These are phyloP conservation scores for Ganoderma multipileum DNA, from an alignment of 1,284 basidiomycete species.

Conservation along the genomic window DNA sequence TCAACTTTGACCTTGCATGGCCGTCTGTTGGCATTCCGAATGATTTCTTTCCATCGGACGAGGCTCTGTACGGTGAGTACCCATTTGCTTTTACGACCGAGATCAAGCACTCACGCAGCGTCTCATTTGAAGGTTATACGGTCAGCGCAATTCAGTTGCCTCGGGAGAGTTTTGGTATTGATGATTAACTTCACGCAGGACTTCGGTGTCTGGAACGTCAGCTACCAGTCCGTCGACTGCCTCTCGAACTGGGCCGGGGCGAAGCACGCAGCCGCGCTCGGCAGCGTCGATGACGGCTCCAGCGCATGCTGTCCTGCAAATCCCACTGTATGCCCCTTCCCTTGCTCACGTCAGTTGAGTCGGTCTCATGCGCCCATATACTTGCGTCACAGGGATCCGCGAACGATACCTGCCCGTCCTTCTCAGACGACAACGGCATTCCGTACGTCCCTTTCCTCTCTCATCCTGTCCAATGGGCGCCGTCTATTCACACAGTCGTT, in stretches of 20 bases:
- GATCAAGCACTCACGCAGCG: neutral
- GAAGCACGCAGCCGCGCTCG: slow-evolving; percentile 64
- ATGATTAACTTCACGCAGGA: slow-evolving; percentile 50
- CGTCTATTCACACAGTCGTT: neutral
- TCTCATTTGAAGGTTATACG: slow-evolving; percentile 45
- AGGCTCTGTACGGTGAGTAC: slow-evolving; percentile 58
- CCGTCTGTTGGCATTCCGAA: slow-evolving; percentile 74
- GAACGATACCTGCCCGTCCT: slow-evolving; percentile 72
- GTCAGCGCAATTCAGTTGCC: slow-evolving; percentile 38
- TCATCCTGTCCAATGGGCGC: neutral
- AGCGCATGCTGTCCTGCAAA: slow-evolving; percentile 74
- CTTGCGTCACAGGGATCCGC: slow-evolving; percentile 46
- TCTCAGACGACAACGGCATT: slow-evolving; percentile 69
- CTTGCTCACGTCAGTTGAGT: neutral
- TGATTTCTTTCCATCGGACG: slow-evolving; percentile 77
- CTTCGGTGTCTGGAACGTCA: slow-evolving; percentile 85
- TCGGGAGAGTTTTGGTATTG: neutral
- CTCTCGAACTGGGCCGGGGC: slow-evolving; percentile 64
- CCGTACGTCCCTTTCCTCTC: slow-evolving; percentile 55
- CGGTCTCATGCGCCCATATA: slow-evolving; percentile 2
- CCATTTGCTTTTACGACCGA: too few relatives aligned
- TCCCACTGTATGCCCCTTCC: slow-evolving; percentile 54
- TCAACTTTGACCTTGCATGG: slow-evolving; percentile 82
- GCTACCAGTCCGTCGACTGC: slow-evolving; percentile 69
- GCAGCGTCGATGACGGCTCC: slow-evolving; percentile 63